Conservation (phyloP, 2,329 filamentous ascomycete species). For the Colletotrichum orchidophilum region DNA sequence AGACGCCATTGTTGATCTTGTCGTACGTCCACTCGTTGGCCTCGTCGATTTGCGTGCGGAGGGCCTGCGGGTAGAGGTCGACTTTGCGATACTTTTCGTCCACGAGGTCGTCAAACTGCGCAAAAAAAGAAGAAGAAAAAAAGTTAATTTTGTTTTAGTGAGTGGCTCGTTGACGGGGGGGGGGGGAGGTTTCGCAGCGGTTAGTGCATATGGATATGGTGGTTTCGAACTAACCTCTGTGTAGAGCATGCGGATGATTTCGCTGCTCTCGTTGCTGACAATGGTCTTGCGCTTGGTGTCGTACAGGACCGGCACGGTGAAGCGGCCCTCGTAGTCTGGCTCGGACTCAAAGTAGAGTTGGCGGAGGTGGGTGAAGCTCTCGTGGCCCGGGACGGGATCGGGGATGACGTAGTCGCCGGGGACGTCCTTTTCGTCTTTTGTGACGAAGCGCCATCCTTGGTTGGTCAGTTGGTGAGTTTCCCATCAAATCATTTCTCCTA, state of each 20-base stretch:
- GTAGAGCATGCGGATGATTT: slow-evolving; percentile 93
- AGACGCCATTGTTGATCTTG: slow-evolving; percentile 76
- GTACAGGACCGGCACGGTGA: slow-evolving; percentile 88
- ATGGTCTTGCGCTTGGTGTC: slow-evolving; percentile 80
- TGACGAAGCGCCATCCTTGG: slow-evolving; percentile 84
- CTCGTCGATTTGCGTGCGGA: slow-evolving; percentile 77
- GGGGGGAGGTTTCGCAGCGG: no score
- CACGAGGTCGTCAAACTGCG: slow-evolving; percentile 76
- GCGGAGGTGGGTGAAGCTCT: slow-evolving; percentile 73
- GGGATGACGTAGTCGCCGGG: slow-evolving; percentile 72
- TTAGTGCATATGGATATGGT: background rate
- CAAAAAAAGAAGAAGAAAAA: no score
- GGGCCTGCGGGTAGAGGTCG: slow-evolving; percentile 72
- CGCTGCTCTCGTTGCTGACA: slow-evolving; percentile 90
- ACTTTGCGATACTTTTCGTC: slow-evolving; percentile 67
- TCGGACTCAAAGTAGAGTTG: slow-evolving; percentile 83
- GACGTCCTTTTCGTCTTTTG: slow-evolving; percentile 60
- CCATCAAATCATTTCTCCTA: background rate
- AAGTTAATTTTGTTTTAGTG: no score
- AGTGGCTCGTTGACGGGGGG: background rate
- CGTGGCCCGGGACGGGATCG: slow-evolving; percentile 75
- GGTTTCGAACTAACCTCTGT: slow-evolving; percentile 54
- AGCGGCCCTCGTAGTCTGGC: slow-evolving; percentile 77
- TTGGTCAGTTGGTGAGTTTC: background rate
- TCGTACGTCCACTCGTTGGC: slow-evolving; percentile 85